Evolutionary conservation across 805 yeast species (phyloP), one percentile per base, ranked within the genome.

Genomic region (Candida sonorensis): DNA sequence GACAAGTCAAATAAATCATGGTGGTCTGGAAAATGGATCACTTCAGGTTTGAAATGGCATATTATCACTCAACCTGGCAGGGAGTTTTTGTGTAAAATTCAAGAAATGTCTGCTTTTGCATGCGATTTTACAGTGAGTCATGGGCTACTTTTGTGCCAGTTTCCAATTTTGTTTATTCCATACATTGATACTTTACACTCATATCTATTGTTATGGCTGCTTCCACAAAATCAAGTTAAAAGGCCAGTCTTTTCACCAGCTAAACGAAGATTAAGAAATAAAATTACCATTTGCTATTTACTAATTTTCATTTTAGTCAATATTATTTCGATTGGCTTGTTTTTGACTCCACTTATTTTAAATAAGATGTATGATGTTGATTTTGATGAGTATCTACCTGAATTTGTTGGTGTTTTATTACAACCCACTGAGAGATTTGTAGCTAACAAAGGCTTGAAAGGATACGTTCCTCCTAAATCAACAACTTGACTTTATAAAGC

Each of bases 11-110:
- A 79, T 45, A 51, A 70, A 23, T 79, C 88, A 2, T 80, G 86
- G 85, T 81, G 88, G 87, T 70, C 84, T 9, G 87, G 88, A 0
- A 72, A 67, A 35, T 81, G 90, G 90, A 47, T 69, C 29, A 66
- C 66, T 10, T 66, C 77, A 0, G 77, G 77, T 0, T 60, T 80
- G 27, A 85, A 87, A 0, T 73, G 79, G 74, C 53, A 68, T 29
- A 59, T 73, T 1, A 32, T 80, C 5, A 59, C 77, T 3, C 87
- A 79, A 40, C 87, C 87, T 1, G 37, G 67, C 3, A 57, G 90
- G 45, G 90, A 81, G 48, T 72, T 61, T 31, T 35, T 72, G 15
- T 78, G 84, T 36, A 81, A 81, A 45, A 55, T 70, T 1, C 67
- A 71, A 45, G 92, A 81, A 49, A 62, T 78, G 64, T 69, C 80